These are phyloP conservation scores for Cynanchum wilfordii DNA, from an alignment of 257 asterid species.

Conservation along the genomic window DNA sequence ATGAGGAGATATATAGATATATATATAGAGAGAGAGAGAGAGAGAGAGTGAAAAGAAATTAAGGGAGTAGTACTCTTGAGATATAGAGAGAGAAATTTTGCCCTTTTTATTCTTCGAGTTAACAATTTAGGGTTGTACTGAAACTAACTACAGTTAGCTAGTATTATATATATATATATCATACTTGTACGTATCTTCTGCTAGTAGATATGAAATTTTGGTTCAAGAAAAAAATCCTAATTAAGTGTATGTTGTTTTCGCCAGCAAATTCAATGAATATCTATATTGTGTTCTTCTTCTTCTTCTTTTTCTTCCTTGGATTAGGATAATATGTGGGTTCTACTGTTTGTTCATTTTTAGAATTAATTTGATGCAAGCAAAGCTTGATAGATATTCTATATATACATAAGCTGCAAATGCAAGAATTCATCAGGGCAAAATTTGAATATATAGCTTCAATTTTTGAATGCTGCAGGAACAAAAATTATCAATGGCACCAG, in stretches of 20 bases:
- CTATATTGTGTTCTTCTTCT: not conserved
- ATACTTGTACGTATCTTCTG: slow-evolving; percentile 32
- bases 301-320: not conserved
- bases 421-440: not conserved
- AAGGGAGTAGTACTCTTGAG: not conserved
- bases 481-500: not conserved
- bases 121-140: slow-evolving; percentile 1
- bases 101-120: not conserved
- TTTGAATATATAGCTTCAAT: not conserved
- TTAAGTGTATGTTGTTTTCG: not conserved
- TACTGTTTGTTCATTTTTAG: not conserved
- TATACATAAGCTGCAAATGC: not conserved
- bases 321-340: not conserved
- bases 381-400: not conserved
- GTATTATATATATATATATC: not conserved
- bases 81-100: not conserved
- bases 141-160: slow-evolving; percentile 5
- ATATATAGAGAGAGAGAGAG: no score
- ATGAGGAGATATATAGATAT: slow-evolving; percentile 5
- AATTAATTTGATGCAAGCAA: not conserved
- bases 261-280: not conserved
- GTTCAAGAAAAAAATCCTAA: slow-evolving; percentile 10
- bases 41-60: slow-evolving; percentile 10
- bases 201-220: slow-evolving; percentile 21
- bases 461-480: slow-evolving; percentile 19